Percentiles rank a stretch among this genome's conserved stretches.
These are phyloP conservation scores for Euphorbia lathyris DNA, from an alignment of 345 rosid genomes.

Conservation along the genomic window DNA sequence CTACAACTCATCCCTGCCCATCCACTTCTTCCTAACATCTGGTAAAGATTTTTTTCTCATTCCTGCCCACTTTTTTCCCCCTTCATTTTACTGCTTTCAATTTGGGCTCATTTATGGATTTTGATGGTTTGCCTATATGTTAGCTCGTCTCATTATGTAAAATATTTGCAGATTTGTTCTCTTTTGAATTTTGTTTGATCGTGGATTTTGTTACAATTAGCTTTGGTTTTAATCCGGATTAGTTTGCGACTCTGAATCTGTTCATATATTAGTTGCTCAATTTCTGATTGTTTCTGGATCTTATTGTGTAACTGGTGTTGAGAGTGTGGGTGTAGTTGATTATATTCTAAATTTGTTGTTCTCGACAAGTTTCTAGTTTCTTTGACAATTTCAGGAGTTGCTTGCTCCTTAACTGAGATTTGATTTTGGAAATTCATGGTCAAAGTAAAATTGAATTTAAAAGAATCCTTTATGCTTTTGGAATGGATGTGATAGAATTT, in stretches of 20 bases:
- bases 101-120: not conserved
- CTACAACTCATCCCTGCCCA: conserved; percentile 17
- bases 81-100: not conserved
- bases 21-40: conserved; percentile 1
- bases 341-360: not conserved
- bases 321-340: not conserved
- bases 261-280: not conserved
- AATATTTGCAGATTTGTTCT: not conserved
- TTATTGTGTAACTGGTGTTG: no score
- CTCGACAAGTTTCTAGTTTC: not conserved
- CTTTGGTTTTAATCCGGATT: not conserved
- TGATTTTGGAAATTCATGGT: not conserved
- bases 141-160: not conserved
- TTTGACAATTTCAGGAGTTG: not conserved
- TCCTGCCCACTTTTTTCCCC: not conserved
- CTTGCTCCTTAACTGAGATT: not conserved
- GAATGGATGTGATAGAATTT: not conserved
- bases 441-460: not conserved
- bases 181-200: not conserved
- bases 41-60: conserved; percentile 13
- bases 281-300: not conserved
- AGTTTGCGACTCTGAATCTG: not conserved
- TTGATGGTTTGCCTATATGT: not conserved
- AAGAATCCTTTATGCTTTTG: not conserved
- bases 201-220: conserved; percentile 1